These are phyloP conservation scores for Raffaelea ambrosiae DNA, from an alignment of 2,329 filamentous ascomycete genomes.

Conservation along the genomic window DNA sequence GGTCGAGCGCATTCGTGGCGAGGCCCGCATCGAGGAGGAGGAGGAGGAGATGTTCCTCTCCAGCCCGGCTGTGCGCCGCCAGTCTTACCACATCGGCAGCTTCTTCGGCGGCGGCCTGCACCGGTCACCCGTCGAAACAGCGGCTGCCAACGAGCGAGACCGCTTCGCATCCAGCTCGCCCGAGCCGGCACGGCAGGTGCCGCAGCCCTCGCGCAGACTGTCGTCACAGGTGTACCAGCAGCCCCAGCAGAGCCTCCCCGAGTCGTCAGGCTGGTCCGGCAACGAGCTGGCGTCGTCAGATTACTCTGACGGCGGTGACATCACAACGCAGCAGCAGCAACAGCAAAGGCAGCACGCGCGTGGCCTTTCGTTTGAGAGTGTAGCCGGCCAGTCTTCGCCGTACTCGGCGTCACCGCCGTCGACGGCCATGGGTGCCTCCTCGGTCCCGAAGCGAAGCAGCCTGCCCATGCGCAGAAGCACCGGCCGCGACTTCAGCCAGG, in stretches of 20 bases:
- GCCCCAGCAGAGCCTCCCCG: slow-evolving; percentile 29
- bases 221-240: slow-evolving; percentile 39
- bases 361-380: slow-evolving; percentile 43
- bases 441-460: neutral
- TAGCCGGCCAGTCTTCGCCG: slow-evolving; percentile 31
- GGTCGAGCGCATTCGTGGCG: slow-evolving; percentile 71
- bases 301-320: slow-evolving; percentile 65
- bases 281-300: slow-evolving; percentile 75
- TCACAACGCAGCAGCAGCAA: slow-evolving; percentile 22
- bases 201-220: slow-evolving; percentile 33
- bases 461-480: neutral
- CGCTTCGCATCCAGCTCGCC: slow-evolving; percentile 50
- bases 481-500: slow-evolving; percentile 47
- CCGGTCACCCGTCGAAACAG: neutral
- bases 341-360: slow-evolving; percentile 23
- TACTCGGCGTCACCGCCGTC: neutral
- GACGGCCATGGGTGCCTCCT: neutral
- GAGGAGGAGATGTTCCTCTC: slow-evolving; percentile 75
- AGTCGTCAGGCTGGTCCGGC: slow-evolving; percentile 55
- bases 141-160: slow-evolving; percentile 24
- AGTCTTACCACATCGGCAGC: slow-evolving; percentile 27
- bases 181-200: slow-evolving; percentile 37
- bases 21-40: slow-evolving; percentile 79
- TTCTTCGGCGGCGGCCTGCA: neutral
- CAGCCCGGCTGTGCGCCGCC: slow-evolving; percentile 49